Conservation (phyloP, 2,329 filamentous ascomycete species). For the Magnaporthiopsis rhizophila region DNA sequence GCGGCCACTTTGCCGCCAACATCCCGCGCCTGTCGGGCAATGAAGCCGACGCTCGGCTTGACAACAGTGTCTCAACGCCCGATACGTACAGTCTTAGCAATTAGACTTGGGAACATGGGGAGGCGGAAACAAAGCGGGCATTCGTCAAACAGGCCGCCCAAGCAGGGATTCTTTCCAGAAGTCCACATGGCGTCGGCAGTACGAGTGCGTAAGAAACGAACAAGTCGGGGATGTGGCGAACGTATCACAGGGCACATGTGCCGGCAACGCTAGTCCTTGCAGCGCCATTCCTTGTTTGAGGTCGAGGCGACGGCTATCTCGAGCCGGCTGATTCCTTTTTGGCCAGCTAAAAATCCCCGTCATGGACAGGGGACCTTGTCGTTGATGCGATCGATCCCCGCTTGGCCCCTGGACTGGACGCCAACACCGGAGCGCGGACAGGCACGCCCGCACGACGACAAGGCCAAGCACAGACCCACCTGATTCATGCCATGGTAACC, state of each 20-base stretch:
- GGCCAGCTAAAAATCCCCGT: not conserved
- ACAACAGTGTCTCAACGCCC: not conserved
- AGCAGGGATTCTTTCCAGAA: conserved; percentile 4
- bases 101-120: not conserved
- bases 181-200: not conserved
- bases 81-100: not conserved
- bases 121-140: not conserved
- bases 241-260: not conserved
- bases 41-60: not conserved
- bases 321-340: conserved; percentile 33
- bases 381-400: not conserved
- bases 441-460: not conserved
- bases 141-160: not conserved
- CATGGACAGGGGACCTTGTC: not conserved
- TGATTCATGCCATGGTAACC: not conserved
- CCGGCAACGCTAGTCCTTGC: not conserved
- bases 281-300: conserved; percentile 34
- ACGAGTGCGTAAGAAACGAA: not conserved
- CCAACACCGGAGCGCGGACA: not conserved
- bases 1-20: not conserved
- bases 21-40: not conserved
- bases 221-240: not conserved
- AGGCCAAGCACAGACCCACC: not conserved
- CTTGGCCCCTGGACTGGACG: not conserved
- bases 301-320: conserved; percentile 40